Base-by-base conservation (phyloP, 2,329 filamentous ascomycete genomes). In the Ophiostoma populinum region DNA sequence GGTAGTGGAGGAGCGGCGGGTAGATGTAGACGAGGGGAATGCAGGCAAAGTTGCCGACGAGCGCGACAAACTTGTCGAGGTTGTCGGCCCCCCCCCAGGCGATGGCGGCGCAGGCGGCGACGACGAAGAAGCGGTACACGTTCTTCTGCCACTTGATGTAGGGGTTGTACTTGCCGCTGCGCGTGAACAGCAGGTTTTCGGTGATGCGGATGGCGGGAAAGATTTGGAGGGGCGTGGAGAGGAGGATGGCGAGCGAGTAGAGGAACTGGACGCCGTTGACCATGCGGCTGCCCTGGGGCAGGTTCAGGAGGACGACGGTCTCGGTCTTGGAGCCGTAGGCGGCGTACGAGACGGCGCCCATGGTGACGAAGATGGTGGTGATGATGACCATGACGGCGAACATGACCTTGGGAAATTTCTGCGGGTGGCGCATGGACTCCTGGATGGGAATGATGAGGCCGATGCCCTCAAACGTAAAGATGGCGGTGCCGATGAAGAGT, bases 81-180 rank as follows among this genome's bases (percentile, higher is more conserved):
- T 95, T 78, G 45, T 83, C 80, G 3, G 90, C 87, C 42, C 90
- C 90, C 29, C 77, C 75, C 83, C 85, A 98, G 2, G 87, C 87
- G 44, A 98, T 79, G 39, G 75, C 57, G 1, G 86, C 80, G 50
- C 90, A 95, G 17, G 90, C 56, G 49, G 81, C 70, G 34, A 95
- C 90, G 42, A 94, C 73, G 51, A 87, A 76, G 64, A 95, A 98
- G 36, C 90, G 78, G 63, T 93, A 98, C 22, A 79, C 62, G 47
- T 98, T 98, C 73, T 98, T 98, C 66, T 95, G 81, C 90, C 90
- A 98, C 62, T 98, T 98, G 63, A 98, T 92, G 51, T 82, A 90
- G 1, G 85, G 86, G 52, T 95, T 94, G 60, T 94, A 93, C 58
- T 98, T 98, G 47, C 90, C 86, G 42, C 85, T 93, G 51, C 80